Evolutionary conservation across 164 flowering plant genomes (phyloP).

Genomic region (Stephania yunnanensis): DNA sequence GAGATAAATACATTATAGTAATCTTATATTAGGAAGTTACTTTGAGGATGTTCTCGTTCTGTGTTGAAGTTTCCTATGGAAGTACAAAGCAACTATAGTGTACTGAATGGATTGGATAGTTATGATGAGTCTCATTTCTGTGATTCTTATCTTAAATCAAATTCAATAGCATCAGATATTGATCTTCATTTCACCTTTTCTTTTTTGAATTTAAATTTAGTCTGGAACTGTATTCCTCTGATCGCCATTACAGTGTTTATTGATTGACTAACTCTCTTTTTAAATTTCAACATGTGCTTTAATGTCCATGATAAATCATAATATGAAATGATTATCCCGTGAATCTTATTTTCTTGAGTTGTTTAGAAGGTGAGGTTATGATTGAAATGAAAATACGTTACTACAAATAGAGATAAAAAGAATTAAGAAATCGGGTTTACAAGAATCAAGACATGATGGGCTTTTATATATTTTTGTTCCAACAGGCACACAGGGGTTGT

Average conservation of each 20-base stretch:
- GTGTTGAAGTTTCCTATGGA: background rate
- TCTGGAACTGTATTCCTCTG: too few relatives aligned
- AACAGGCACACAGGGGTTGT: constrained; percentile 96
- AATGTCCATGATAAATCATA: background rate
- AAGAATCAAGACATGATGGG: too few relatives aligned
- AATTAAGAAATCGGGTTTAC: too few relatives aligned
- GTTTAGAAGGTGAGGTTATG: background rate
- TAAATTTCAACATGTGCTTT: too few relatives aligned
- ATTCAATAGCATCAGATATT: too few relatives aligned
- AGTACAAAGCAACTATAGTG: background rate
- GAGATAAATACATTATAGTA: background rate
- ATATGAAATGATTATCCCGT: background rate
- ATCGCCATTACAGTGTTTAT: too few relatives aligned
- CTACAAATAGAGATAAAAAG: background rate
- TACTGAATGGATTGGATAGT: background rate
- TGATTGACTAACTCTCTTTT: too few relatives aligned
- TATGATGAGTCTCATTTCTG: background rate
- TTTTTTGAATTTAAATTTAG: too few relatives aligned
- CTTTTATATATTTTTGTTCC: background rate
- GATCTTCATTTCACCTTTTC: background rate
- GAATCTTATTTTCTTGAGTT: background rate
- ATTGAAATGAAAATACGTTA: background rate
- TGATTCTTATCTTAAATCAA: too few relatives aligned
- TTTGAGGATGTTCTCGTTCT: background rate
- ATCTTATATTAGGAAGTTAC: background rate